phyloP scores from a whole-genome alignment of 345 rosid species.

The Nasturtium officinale region DNA sequence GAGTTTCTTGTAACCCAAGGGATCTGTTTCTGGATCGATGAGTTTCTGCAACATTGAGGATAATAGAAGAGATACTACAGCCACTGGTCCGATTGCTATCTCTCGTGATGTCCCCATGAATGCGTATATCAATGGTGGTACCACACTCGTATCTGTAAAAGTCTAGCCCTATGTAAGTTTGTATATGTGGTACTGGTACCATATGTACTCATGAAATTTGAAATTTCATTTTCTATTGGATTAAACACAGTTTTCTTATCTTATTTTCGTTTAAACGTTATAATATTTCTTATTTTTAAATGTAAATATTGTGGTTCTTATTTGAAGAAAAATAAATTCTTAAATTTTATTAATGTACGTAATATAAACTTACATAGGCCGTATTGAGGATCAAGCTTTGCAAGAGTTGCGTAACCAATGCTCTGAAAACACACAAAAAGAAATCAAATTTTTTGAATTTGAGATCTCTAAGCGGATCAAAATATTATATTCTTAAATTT shows the following conservation, averaged over 20 bases:
- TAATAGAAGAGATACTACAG: constrained; percentile 82
- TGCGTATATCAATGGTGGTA: constrained; percentile 88
- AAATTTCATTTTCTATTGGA: not conserved
- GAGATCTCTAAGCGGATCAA: not conserved
- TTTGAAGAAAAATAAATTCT: not conserved
- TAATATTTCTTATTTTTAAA: not conserved
- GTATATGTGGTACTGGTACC: too few species aligned
- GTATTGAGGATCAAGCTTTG: constrained; percentile 91
- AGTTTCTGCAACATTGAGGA: constrained; percentile 73
- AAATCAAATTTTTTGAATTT: not conserved
- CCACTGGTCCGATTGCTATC: constrained; percentile 91
- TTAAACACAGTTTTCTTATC: not conserved
- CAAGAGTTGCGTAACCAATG: constrained; percentile 92
- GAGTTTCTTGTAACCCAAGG: constrained; percentile 62
- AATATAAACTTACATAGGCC: constrained; percentile 74
- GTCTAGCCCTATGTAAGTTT: constrained; percentile 3
- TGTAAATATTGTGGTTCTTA: not conserved
- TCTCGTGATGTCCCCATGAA: constrained; percentile 93
- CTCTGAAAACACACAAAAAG: constrained; percentile 59
- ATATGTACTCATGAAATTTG: too few species aligned
- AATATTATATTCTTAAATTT: not conserved
- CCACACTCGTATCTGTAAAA: constrained; percentile 72
- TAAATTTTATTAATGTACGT: not conserved
- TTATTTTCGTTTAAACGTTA: not conserved
- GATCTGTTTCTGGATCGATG: constrained; percentile 66